phyloP scores from a whole-genome alignment of 2,329 filamentous ascomycete genomes.

The Microcera coccophila region DNA sequence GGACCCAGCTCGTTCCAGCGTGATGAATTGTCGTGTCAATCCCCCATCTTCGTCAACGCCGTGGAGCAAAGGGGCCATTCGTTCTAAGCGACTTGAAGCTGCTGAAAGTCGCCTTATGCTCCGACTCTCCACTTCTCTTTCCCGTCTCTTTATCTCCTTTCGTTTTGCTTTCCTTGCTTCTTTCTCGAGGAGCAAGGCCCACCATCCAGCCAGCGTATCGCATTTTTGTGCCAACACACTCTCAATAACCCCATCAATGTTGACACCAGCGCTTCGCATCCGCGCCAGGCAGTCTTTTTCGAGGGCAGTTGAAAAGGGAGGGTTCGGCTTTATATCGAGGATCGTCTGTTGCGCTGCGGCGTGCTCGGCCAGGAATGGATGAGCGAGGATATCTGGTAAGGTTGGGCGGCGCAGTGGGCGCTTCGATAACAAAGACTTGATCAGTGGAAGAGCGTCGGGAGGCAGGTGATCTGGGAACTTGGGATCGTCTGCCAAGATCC shows the following conservation, averaged over 20 bases:
- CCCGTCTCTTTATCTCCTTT: conserved; percentile 76
- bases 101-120: conserved; percentile 79
- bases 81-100: conserved; percentile 81
- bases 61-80: conserved; percentile 70
- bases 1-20: conserved; percentile 44
- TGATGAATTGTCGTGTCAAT: conserved; percentile 42
- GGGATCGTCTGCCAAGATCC: conserved; percentile 82
- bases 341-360: conserved; percentile 87
- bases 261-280: conserved; percentile 89
- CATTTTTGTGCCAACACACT: conserved; percentile 88
- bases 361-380: conserved; percentile 84
- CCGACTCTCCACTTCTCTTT: conserved; percentile 77
- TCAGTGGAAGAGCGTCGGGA: conserved; percentile 69
- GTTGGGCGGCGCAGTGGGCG: conserved; percentile 78
- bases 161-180: conserved; percentile 82
- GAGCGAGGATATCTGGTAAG: conserved; percentile 77
- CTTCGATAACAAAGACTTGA: conserved; percentile 83
- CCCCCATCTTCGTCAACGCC: conserved; percentile 76
- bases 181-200: conserved; percentile 90
- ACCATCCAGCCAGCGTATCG: conserved; percentile 90
- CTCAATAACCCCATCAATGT: conserved; percentile 91
- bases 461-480: conserved; percentile 78
- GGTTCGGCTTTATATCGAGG: conserved; percentile 72
- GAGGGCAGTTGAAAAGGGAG: conserved; percentile 78
- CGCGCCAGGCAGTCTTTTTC: conserved; percentile 89